Evolutionary conservation across 305 asterid species (phyloP).

Genomic region (Fraxinus paxiana): DNA sequence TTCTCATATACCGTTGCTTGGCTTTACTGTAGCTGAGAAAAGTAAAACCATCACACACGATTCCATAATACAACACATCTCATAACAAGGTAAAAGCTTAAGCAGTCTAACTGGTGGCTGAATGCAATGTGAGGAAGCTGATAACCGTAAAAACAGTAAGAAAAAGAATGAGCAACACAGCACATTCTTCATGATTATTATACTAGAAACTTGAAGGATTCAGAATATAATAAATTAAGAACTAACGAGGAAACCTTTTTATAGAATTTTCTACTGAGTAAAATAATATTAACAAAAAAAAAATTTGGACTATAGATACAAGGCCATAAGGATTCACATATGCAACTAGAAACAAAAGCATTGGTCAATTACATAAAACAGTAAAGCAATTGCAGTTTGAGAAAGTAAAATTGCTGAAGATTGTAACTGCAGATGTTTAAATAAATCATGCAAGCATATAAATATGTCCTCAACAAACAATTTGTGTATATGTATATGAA

Average conservation of each 20-base stretch:
- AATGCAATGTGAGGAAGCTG: conserved; percentile 4
- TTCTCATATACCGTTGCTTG: conserved; percentile 70
- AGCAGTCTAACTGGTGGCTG: conserved; percentile 13
- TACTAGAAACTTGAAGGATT: conserved; percentile 3
- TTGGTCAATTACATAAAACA: neutral
- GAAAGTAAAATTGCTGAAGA: neutral
- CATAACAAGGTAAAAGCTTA: neutral
- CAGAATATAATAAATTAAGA: neutral
- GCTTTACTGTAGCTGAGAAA: conserved; percentile 76
- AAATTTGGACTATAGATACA: neutral
- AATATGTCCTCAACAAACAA: neutral
- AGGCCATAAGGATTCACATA: conserved; percentile 7
- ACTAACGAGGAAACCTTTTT: neutral
- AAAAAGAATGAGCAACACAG: neutral
- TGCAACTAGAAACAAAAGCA: neutral
- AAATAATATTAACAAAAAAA: neutral
- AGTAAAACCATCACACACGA: conserved; percentile 14
- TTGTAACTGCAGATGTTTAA: neutral
- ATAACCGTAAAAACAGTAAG: conserved; percentile 3
- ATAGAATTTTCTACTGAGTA: neutral
- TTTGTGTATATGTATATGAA: neutral
- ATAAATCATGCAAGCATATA: neutral
- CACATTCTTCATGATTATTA: conserved; percentile 17
- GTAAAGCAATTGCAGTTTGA: neutral
- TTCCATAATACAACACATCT: conserved; percentile 18